phyloP scores from a whole-genome alignment of 371 early-diverging fungal species.

The Mortierella sp. region DNA sequence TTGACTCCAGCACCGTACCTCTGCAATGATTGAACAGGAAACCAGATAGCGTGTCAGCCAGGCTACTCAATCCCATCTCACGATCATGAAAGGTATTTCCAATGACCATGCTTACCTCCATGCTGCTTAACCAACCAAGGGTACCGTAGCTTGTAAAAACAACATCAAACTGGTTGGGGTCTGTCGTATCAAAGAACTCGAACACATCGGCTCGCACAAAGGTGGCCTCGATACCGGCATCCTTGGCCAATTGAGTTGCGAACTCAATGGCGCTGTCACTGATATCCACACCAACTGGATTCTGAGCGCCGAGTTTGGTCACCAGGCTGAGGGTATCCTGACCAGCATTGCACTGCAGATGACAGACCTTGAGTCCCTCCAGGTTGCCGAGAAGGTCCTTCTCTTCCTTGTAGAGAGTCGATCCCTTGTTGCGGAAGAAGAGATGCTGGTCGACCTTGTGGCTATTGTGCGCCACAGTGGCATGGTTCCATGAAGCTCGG shows the following conservation, averaged over 20 bases:
- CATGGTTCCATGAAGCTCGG: constrained; percentile 50
- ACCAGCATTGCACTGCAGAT: constrained; percentile 51
- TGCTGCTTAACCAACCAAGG: constrained; percentile 29
- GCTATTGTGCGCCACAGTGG: constrained; percentile 43
- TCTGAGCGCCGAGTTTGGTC: constrained; percentile 30
- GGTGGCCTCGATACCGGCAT: constrained; percentile 32
- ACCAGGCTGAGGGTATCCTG: constrained; percentile 51
- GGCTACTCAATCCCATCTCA: no score
- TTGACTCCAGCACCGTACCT: constrained; percentile 31
- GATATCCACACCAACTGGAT: constrained; percentile 51
- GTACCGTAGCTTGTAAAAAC: constrained; percentile 50
- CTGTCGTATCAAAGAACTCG: constrained; percentile 32
- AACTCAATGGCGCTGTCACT: constrained; percentile 47
- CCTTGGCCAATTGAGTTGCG: constrained; percentile 35
- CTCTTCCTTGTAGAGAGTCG: constrained; percentile 47
- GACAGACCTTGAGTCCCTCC: constrained; percentile 41
- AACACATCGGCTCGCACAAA: constrained; percentile 47
- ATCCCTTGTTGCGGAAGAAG: constrained; percentile 45
- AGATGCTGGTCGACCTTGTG: constrained; percentile 49
- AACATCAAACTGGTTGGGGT: constrained; percentile 43
- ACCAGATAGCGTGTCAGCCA: no score
- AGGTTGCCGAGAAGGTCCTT: constrained; percentile 42
- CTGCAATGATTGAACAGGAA: background rate
- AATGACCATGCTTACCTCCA: constrained; percentile 20
- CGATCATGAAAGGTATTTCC: no score